Evolutionary conservation across 805 yeast species (phyloP).

Genomic region (Kodamaea kakaduensis): DNA sequence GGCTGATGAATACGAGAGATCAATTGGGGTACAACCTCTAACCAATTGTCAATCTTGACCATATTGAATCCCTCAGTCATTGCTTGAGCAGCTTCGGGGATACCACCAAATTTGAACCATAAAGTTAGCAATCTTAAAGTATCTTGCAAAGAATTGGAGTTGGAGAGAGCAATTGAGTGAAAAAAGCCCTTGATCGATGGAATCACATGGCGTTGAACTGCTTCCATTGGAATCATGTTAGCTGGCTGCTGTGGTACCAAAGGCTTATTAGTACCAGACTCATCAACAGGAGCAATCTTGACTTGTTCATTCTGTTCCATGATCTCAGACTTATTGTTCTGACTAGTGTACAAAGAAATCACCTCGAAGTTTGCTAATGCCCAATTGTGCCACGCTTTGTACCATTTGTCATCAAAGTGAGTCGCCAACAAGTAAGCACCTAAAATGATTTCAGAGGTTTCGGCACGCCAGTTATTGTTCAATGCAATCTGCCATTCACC

Average conservation of each 20-base stretch:
- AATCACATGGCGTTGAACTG: conserved; percentile 81
- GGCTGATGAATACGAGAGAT: conserved; percentile 97
- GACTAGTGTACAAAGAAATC: conserved; percentile 54
- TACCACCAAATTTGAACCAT: conserved; percentile 96
- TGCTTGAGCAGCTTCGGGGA: conserved; percentile 85
- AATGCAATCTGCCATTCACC: conserved; percentile 97
- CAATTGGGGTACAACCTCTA: conserved; percentile 91
- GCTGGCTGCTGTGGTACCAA: conserved; percentile 11
- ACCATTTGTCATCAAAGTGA: conserved; percentile 90
- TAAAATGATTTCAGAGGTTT: conserved; percentile 72
- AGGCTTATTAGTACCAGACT: conserved; percentile 12
- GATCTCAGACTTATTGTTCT: conserved; percentile 20
- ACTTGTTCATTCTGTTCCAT: conserved; percentile 29
- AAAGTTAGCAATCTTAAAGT: conserved; percentile 83
- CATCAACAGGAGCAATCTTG: conserved; percentile 14
- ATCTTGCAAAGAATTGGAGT: conserved; percentile 86
- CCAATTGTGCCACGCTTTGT: conserved; percentile 99
- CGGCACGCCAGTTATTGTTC: conserved; percentile 74
- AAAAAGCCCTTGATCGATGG: conserved; percentile 97
- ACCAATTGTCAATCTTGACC: conserved; percentile 90
- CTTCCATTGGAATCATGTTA: conserved; percentile 41
- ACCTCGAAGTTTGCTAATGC: conserved; percentile 97
- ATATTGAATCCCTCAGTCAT: conserved; percentile 85
- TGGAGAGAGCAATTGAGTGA: conserved; percentile 86
- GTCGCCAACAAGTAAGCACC: conserved; percentile 93